phyloP scores from a whole-genome alignment of 305 asterid species.

The Andrographis paniculata region DNA sequence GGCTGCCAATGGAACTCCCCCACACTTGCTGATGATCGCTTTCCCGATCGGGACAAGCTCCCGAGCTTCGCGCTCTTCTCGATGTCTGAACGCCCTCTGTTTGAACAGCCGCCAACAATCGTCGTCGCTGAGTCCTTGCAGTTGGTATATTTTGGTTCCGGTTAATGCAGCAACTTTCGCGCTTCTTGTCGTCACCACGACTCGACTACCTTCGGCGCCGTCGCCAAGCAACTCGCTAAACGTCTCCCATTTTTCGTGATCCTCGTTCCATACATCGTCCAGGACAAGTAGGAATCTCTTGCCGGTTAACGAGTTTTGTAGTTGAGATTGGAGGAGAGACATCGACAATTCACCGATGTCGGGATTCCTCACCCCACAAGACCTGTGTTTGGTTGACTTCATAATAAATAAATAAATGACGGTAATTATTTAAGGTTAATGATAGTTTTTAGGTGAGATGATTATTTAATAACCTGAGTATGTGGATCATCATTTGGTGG shows the following conservation, averaged over 20 bases:
- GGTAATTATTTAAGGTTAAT: too few species aligned
- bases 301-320: slow-evolving; percentile 15
- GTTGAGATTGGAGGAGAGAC: slow-evolving; percentile 20
- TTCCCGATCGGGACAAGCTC: slow-evolving; percentile 15
- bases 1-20: slow-evolving; percentile 26
- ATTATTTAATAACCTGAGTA: too few species aligned
- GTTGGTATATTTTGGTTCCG: slow-evolving; percentile 15
- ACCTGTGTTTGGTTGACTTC: too few species aligned
- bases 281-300: slow-evolving; percentile 23
- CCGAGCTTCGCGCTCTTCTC: slow-evolving; percentile 8
- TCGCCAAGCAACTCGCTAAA: slow-evolving; percentile 3
- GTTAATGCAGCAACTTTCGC: slow-evolving; percentile 13
- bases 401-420: too few species aligned
- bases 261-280: slow-evolving; percentile 26
- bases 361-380: slow-evolving; percentile 18
- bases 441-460: too few species aligned
- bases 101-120: slow-evolving; percentile 22
- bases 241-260: slow-evolving; percentile 18
- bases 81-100: slow-evolving; percentile 15
- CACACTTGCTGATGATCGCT: slow-evolving; percentile 19
- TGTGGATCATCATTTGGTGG: slow-evolving; percentile 11
- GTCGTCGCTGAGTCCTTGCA: slow-evolving; percentile 13
- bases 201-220: slow-evolving; percentile 15
- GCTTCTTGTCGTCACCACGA: slow-evolving; percentile 18
- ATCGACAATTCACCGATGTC: slow-evolving; percentile 9